These are phyloP conservation scores for Cadophora luteo-olivacea DNA, from an alignment of 2,329 filamentous ascomycete species.

Conservation along the genomic window DNA sequence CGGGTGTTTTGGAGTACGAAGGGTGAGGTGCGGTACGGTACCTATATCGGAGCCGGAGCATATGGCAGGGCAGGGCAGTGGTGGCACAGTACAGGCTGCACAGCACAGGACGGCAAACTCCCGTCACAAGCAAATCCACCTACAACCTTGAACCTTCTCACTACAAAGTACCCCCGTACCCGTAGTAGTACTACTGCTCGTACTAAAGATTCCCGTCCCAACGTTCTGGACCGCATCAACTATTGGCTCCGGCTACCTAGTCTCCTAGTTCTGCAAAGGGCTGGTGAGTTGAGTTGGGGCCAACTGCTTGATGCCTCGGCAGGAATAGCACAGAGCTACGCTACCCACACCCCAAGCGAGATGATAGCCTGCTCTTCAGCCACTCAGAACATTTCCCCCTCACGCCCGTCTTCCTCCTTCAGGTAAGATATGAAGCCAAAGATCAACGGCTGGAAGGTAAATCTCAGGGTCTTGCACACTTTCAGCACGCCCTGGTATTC, in stretches of 20 bases:
- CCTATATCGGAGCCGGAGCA: background rate
- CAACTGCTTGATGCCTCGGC: background rate
- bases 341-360: conserved; percentile 7
- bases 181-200: too few species aligned
- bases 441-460: background rate
- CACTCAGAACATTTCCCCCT: background rate
- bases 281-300: background rate
- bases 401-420: conserved; percentile 1
- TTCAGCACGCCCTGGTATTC: background rate
- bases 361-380: background rate
- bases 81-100: too few species aligned
- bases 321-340: background rate
- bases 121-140: conserved; percentile 4
- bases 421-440: conserved; percentile 1
- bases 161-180: too few species aligned
- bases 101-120: background rate
- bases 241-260: background rate
- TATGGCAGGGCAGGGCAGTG: too few species aligned
- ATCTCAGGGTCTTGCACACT: background rate
- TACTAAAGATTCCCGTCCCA: background rate
- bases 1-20: background rate
- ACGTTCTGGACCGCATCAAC: conserved; percentile 1
- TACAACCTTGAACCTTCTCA: too few species aligned
- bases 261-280: background rate
- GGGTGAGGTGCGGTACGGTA: background rate